These are phyloP conservation scores for Eutypella sp. DNA, from an alignment of 2,329 filamentous ascomycete genomes.

Conservation along the genomic window DNA sequence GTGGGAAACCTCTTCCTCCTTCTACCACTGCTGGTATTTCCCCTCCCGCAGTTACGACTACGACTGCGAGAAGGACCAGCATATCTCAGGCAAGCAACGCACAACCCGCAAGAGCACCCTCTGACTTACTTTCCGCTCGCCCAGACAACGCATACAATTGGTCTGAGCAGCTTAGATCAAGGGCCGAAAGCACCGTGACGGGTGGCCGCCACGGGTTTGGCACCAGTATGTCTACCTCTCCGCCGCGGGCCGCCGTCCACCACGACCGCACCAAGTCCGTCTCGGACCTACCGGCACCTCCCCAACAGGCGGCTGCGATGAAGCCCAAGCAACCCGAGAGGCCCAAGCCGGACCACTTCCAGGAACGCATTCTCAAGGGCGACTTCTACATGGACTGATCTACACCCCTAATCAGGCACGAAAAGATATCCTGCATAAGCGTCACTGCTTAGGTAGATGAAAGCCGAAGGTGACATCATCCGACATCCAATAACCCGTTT, in stretches of 20 bases:
- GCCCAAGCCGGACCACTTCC: constrained; percentile 84
- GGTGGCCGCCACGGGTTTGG: constrained; percentile 53
- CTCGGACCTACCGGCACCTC: constrained; percentile 56
- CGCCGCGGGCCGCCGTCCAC: constrained; percentile 34
- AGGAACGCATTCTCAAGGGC: constrained; percentile 94
- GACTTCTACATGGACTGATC: constrained; percentile 95
- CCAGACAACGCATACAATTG: constrained; percentile 94
- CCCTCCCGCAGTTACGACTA: constrained; percentile 27
- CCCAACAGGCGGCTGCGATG: constrained; percentile 42
- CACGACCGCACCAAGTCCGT: constrained; percentile 70
- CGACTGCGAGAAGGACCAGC: constrained; percentile 29
- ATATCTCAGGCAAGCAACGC: constrained; percentile 54
- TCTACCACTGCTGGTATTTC: constrained; percentile 31
- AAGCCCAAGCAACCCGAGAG: constrained; percentile 43
- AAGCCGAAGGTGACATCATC: too few relatives aligned
- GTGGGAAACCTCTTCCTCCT: constrained; percentile 21
- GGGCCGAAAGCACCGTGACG: constrained; percentile 74
- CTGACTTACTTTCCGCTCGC: constrained; percentile 59
- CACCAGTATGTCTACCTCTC: constrained; percentile 36
- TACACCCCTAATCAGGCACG: neutral
- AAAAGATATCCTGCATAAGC: neutral
- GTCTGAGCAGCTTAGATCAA: constrained; percentile 89
- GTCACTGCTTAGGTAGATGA: too few relatives aligned
- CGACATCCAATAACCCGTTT: too few relatives aligned
- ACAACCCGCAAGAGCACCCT: constrained; percentile 53